Percentiles rank a stretch among this genome's conserved stretches.
Evolutionary conservation across 352 stramenopile genomes (phyloP).

Genomic region (Phytophthora foliorum): DNA sequence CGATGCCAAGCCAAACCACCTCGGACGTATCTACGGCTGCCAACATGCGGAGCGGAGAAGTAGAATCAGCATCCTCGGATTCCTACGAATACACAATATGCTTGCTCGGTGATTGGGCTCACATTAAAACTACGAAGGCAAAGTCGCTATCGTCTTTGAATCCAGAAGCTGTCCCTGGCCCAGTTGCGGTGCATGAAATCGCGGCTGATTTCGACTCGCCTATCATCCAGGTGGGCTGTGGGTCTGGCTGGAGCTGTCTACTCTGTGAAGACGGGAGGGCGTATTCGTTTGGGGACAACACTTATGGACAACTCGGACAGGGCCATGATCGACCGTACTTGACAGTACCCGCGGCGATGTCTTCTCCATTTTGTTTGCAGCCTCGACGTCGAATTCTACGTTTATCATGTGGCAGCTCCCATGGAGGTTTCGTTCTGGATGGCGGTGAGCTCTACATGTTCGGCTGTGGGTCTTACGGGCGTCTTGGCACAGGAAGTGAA

Average conservation of each 20-base stretch:
- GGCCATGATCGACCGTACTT: slow-evolving; percentile 39
- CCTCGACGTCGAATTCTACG: slow-evolving; percentile 43
- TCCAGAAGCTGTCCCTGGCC: slow-evolving; percentile 4
- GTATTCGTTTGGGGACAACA: slow-evolving; percentile 67
- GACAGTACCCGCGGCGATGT: slow-evolving; percentile 14
- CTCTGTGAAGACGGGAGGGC: slow-evolving; percentile 55
- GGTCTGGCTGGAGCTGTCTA: slow-evolving; percentile 60
- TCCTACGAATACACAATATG: slow-evolving; percentile 63
- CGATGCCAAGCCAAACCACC: slow-evolving; percentile 19
- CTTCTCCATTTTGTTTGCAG: slow-evolving; percentile 36
- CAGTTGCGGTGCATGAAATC: slow-evolving; percentile 47
- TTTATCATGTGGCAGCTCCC: slow-evolving; percentile 60
- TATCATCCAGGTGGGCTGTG: slow-evolving; percentile 57
- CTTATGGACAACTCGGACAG: slow-evolving; percentile 71
- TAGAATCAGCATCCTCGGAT: background rate
- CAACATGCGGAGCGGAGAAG: slow-evolving; percentile 11
- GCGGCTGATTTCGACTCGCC: slow-evolving; percentile 49
- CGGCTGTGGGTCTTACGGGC: slow-evolving; percentile 67
- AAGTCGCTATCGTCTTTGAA: slow-evolving; percentile 5
- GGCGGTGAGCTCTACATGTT: slow-evolving; percentile 74
- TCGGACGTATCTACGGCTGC: background rate
- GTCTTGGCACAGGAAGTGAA: slow-evolving; percentile 54
- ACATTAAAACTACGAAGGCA: slow-evolving; percentile 6
- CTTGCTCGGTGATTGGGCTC: slow-evolving; percentile 54
- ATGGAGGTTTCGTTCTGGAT: slow-evolving; percentile 75